A percentile compares a stretch with the other conserved stretches of the same genome.
Evolutionary conservation across 352 stramenopile species (phyloP).

Genomic region (Pythium phragmitis): DNA sequence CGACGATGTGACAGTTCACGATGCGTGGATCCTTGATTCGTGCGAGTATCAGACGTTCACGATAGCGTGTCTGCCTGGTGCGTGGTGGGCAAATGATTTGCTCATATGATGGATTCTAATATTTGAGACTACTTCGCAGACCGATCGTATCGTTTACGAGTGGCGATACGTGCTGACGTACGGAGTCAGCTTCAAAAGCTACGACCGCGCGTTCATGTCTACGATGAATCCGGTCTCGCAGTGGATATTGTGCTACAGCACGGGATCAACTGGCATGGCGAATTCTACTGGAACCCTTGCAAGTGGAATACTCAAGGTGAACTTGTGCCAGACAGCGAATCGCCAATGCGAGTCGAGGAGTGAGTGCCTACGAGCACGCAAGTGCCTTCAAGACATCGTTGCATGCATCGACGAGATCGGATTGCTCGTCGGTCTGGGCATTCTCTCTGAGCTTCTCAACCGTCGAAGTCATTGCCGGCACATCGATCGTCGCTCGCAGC

Average conservation of each 20-base stretch:
- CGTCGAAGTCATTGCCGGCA: neutral
- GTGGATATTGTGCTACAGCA: slow-evolving; percentile 30
- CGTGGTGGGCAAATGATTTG: neutral
- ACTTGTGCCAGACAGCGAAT: slow-evolving; percentile 14
- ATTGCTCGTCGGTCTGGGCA: slow-evolving; percentile 11
- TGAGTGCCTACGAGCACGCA: neutral
- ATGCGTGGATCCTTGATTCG: neutral
- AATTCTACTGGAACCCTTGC: slow-evolving; percentile 60
- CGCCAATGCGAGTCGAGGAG: neutral
- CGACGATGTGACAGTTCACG: slow-evolving; percentile 19
- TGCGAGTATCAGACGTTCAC: slow-evolving; percentile 21
- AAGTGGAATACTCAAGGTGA: slow-evolving; percentile 38
- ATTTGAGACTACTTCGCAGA: slow-evolving; percentile 1
- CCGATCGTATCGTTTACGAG: slow-evolving; percentile 10
- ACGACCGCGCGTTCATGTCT: slow-evolving; percentile 51
- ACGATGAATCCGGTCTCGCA: slow-evolving; percentile 41
- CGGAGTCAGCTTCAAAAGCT: slow-evolving; percentile 14
- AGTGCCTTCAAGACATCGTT: slow-evolving; percentile 13
- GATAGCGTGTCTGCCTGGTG: slow-evolving; percentile 18
- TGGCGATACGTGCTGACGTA: slow-evolving; percentile 1
- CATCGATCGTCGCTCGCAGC: slow-evolving; percentile 6
- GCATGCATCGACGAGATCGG: slow-evolving; percentile 20
- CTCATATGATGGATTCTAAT: neutral
- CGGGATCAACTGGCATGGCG: slow-evolving; percentile 29
- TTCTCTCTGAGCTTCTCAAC: slow-evolving; percentile 18